Base-by-base conservation (phyloP, 495 filamentous ascomycete genomes). In the Bacidia rubella region DNA sequence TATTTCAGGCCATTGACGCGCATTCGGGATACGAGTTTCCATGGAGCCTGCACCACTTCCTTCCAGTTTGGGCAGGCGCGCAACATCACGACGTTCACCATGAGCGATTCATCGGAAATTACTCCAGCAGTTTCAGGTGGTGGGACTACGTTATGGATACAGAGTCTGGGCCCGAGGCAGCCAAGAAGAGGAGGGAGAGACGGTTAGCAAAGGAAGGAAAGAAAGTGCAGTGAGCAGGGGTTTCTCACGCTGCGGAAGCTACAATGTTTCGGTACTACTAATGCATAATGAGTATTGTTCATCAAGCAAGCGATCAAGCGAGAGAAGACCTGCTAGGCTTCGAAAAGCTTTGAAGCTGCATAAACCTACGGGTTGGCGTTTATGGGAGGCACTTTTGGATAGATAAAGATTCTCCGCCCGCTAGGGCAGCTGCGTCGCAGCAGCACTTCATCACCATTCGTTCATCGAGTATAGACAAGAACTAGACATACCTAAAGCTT, bases 21-120 rank as follows among this genome's bases (percentile, higher is more conserved):
- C 92, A 98, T 73, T 86, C 80, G 54, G 92, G 92, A 54, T 98
- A 97, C 66, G 92, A 98, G 62, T 97, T 98, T 69, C 92, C 92
- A 51, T 97, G 86, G 86, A 88, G 83, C 63, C 72, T 98, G 63
- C 88, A 92, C 66, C 87, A 94, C 67, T 85, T 97, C 73, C 69
- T 98, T 17, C 92, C 92, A 12, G 94, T 97, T 77, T 98, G 93
- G 93, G 92, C 90, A 11, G 92, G 92, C 57, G 92, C 92, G 29
- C 82, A 94, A 54, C 90, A 96, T 70, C 92, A 98, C 68, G 92
- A 98, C 64, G 72, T 86, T 24, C 92, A 98, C 68, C 92, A 98
- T 68, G 92, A 98, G 74, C 80, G 83, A 55, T 98, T 98, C 74
- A 86, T 97, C 60, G 92, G 92, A 50, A 98, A 98, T 72, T 98